Base-by-base conservation (phyloP, 1,284 basidiomycete species). In the Ceratobasidium sp. region DNA sequence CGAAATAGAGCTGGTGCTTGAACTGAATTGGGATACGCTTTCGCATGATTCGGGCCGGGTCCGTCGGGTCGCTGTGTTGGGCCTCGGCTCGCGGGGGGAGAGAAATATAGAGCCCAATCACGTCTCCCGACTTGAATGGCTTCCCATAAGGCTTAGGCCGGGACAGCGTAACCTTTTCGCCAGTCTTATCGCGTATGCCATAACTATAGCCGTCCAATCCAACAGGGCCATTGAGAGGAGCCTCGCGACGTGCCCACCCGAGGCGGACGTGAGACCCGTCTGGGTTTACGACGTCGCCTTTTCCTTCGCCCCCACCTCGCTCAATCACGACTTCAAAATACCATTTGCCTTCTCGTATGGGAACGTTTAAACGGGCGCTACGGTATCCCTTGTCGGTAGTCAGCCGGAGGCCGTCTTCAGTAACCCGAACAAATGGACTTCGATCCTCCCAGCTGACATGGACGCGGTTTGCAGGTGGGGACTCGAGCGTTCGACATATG, bases 1-100 rank as follows among this genome's bases (percentile, higher is more conserved):
- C 97, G 77, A 98, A 98, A 77, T 97, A 96, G 72, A 94, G 89
- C 78, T 96, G 94, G n/a, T 92, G 93, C 78, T 96, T 96, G 81
- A 94, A 94, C 69, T 93, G 90, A 76, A 99, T 96, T 1, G 96
- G 87, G 67, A 96, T 91, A 58, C 95, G 90, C 77, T 93, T 91
- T 62, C 95, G 87, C 73, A 89, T 87, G 71, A 96, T 80, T 73
- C 88, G 87, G 0, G 89, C 90, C 5, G 80, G 80, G 60, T 79
- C 76, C 6, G 72, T 69, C 0, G 90, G 87, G 76, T 96, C 87
- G 50, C 85, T 81, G 52, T 79, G 80, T 73, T 85, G 80, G 5
- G 86, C 83, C 73, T 82, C 77, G 38, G 85, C 83, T 43, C 85
- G 83, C 0, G 86, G 82, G 1, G 96, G 96, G 1, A 99, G 86